A percentile compares a stretch with the other conserved stretches of the same genome.
Evolutionary conservation across 2,329 filamentous ascomycete genomes (phyloP).

Genomic region (Ascochyta lentis): DNA sequence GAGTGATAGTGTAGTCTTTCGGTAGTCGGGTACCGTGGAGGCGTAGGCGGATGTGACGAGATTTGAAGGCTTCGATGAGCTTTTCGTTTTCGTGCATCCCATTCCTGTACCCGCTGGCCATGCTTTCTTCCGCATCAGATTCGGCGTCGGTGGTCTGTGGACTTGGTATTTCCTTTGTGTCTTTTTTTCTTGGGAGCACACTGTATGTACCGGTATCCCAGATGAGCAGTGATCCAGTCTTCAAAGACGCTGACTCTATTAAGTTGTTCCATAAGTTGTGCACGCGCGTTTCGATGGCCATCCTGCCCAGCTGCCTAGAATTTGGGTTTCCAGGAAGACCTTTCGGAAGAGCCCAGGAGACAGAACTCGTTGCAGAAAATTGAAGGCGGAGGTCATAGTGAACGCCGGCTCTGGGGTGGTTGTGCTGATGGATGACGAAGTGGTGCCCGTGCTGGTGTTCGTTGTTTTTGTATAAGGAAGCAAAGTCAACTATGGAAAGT

Average conservation of each 20-base stretch:
- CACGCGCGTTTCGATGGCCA: conserved; percentile 55
- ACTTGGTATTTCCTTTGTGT: conserved; percentile 21
- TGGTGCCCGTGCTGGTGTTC: conserved; percentile 53
- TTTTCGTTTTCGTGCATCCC: conserved; percentile 42
- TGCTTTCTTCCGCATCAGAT: not conserved
- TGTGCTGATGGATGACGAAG: conserved; percentile 76
- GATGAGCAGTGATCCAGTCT: conserved; percentile 54
- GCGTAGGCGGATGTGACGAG: conserved; percentile 50
- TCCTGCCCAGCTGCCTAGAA: conserved; percentile 47
- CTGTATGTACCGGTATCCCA: conserved; percentile 56
- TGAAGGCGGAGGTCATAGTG: conserved; percentile 75
- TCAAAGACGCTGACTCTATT: conserved; percentile 52
- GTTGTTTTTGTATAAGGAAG: conserved; percentile 57
- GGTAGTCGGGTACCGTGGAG: conserved; percentile 51
- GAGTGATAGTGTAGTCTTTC: conserved; percentile 48
- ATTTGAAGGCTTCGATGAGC: conserved; percentile 48
- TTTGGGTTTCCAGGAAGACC: conserved; percentile 53
- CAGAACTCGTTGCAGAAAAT: conserved; percentile 70
- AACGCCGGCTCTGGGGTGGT: conserved; percentile 71
- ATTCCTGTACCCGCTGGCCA: not conserved
- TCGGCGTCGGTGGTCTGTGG: conserved; percentile 42
- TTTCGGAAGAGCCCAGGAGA: conserved; percentile 61
- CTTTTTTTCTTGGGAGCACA: conserved; percentile 37
- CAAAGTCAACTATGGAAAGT: conserved; percentile 53
- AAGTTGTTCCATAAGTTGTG: conserved; percentile 56